Conservation (phyloP, 148 eudicot species). For the Limonium bicolor region DNA sequence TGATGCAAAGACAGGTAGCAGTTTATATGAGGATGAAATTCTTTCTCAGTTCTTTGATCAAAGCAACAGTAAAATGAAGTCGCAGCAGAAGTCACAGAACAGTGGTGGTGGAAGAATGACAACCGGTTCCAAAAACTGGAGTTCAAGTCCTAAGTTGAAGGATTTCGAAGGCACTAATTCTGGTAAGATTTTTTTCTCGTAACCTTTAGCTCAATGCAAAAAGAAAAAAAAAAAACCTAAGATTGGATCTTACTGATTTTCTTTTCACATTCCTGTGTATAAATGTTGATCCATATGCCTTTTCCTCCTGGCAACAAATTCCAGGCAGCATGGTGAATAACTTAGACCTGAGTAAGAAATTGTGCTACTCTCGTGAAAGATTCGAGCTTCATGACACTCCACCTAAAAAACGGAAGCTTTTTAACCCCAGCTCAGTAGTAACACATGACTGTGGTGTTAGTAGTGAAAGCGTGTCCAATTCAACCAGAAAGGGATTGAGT, state of each 20-base stretch:
- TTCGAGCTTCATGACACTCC: constrained; percentile 42
- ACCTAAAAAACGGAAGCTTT: constrained; percentile 59
- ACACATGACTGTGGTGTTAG: constrained; percentile 57
- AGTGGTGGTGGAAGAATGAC: too few species aligned
- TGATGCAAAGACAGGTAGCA: constrained; percentile 46
- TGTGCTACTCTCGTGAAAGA: constrained; percentile 30
- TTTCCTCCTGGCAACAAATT: too few species aligned
- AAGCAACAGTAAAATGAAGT: too few species aligned
- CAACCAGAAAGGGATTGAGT: constrained; percentile 35
- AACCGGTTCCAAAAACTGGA: constrained; percentile 79
- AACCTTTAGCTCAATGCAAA: too few species aligned
- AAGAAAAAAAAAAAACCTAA: too few species aligned
- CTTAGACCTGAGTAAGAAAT: constrained; percentile 32
- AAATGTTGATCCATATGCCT: too few species aligned
- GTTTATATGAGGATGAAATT: constrained; percentile 87
- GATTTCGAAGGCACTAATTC: constrained; percentile 38
- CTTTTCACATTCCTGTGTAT: too few species aligned
- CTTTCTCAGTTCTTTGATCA: constrained; percentile 36
- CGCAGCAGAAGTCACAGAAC: too few species aligned
- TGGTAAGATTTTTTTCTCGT: constrained; percentile 31
- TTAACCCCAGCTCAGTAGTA: constrained; percentile 27
- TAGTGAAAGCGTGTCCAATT: constrained; percentile 72
- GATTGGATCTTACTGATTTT: too few species aligned
- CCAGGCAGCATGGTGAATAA: constrained; percentile 31
- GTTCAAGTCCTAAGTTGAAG: constrained; percentile 55